A percentile compares a stretch with the other conserved stretches of the same genome.
Evolutionary conservation across 1,284 basidiomycete genomes (phyloP).

Genomic region (Cryptococcus hybrid): DNA sequence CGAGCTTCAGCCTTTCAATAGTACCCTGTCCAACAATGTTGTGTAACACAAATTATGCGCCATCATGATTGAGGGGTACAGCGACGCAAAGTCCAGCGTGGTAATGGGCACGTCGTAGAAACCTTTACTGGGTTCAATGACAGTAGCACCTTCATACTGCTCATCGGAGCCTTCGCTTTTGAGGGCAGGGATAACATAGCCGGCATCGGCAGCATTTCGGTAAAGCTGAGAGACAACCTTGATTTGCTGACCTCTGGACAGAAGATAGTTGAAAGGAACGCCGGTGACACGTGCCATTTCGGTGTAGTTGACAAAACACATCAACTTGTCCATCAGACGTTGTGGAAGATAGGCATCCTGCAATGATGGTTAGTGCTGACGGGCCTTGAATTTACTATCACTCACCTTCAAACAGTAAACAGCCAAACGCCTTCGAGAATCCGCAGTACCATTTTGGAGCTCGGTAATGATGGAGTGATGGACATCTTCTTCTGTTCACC

Average conservation of each 20-base stretch:
- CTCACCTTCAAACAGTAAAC: slow-evolving; percentile 92
- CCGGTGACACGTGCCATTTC: slow-evolving; percentile 97
- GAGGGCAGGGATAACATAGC: slow-evolving; percentile 77
- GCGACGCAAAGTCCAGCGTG: slow-evolving; percentile 92
- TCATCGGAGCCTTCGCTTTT: slow-evolving; percentile 88
- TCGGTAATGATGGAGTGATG: slow-evolving; percentile 97
- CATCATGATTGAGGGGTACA: slow-evolving; percentile 99
- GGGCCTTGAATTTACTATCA: neutral
- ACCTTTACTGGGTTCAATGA: slow-evolving; percentile 90
- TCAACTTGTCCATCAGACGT: slow-evolving; percentile 87
- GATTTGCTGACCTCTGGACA: slow-evolving; percentile 91
- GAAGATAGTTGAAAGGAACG: slow-evolving; percentile 92
- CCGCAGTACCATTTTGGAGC: slow-evolving; percentile 88
- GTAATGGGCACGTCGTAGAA: slow-evolving; percentile 94
- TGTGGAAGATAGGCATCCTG: slow-evolving; percentile 96
- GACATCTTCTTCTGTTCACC: slow-evolving; percentile 96
- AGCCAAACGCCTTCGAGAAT: slow-evolving; percentile 82
- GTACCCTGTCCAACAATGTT: slow-evolving; percentile 73
- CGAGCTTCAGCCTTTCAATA: slow-evolving; percentile 70
- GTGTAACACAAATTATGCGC: slow-evolving; percentile 97
- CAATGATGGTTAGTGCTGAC: neutral
- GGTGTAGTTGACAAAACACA: slow-evolving; percentile 95
- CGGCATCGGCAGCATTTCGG: slow-evolving; percentile 81
- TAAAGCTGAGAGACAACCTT: slow-evolving; percentile 93
- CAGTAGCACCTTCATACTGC: slow-evolving; percentile 94